Conservation (phyloP, 176 grass and related monocot species). For the Eragrostis nindensis region DNA sequence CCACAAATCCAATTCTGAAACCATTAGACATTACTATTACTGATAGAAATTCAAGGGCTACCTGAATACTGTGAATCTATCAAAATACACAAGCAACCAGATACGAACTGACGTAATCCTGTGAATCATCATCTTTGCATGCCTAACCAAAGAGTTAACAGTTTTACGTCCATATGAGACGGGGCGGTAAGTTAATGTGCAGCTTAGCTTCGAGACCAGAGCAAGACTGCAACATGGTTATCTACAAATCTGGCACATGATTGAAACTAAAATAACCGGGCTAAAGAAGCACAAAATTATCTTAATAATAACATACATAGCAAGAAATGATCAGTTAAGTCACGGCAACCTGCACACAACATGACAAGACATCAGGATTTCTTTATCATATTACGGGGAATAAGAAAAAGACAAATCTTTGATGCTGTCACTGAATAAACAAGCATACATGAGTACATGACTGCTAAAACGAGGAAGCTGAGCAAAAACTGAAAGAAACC, state of each 20-base stretch:
- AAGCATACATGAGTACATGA: not conserved
- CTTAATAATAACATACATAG: not conserved
- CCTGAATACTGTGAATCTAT: slow-evolving; percentile 11
- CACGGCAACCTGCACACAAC: not conserved
- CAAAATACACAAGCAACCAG: not conserved
- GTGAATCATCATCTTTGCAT: not conserved
- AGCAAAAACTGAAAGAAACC: not conserved
- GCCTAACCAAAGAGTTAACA: not conserved
- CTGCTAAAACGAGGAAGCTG: not conserved
- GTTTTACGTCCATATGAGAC: not conserved
- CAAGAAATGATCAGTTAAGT: not conserved
- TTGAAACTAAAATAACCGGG: not conserved
- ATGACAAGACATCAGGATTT: slow-evolving; percentile 1
- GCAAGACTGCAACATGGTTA: not conserved
- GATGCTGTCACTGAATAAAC: not conserved
- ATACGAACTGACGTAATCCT: not conserved
- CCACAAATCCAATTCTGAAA: slow-evolving; percentile 55
- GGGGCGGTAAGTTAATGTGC: not conserved
- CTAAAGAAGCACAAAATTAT: not conserved
- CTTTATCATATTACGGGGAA: not conserved
- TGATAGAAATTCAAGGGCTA: not conserved
- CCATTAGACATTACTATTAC: slow-evolving; percentile 16
- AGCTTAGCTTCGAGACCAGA: not conserved
- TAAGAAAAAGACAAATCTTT: not conserved
- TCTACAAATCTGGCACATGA: not conserved